Percentiles rank a stretch among this genome's conserved stretches.
These are phyloP conservation scores for Termitomyces sp. DNA, from an alignment of 768 basidiomycete genomes.

Conservation along the genomic window DNA sequence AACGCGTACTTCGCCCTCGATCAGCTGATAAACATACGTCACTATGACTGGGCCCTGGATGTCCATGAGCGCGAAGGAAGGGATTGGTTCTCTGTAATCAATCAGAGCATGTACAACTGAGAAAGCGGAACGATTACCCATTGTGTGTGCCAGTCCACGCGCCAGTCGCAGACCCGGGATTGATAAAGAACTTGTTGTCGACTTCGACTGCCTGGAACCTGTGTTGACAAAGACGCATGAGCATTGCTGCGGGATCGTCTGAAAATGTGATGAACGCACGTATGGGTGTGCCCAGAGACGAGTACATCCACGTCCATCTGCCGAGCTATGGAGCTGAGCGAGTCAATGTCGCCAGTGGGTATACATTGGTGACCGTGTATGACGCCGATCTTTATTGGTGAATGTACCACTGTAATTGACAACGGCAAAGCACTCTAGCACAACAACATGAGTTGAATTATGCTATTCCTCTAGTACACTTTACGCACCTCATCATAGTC, in stretches of 20 bases:
- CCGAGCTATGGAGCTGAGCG: constrained; percentile 81
- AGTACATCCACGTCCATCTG: constrained; percentile 99
- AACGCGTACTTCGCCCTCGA: constrained; percentile 90
- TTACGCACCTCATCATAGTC: constrained; percentile 89
- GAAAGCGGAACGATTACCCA: constrained; percentile 35
- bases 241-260: neutral
- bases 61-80: constrained; percentile 97
- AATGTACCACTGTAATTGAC: constrained; percentile 76
- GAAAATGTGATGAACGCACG: constrained; percentile 45
- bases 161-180: constrained; percentile 93
- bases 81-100: constrained; percentile 68
- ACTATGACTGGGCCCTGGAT: constrained; percentile 96
- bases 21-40: constrained; percentile 94
- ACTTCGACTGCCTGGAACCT: constrained; percentile 95
- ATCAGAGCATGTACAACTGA: constrained; percentile 6
- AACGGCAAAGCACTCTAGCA: constrained; percentile 69
- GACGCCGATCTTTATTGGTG: constrained; percentile 86
- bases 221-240: neutral
- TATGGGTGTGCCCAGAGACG: constrained; percentile 91
- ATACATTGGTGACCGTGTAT: constrained; percentile 94
- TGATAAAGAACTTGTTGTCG: constrained; percentile 90
- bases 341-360: constrained; percentile 88
- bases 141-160: constrained; percentile 83
- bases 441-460: neutral
- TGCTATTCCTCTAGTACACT: neutral